Percentiles rank a stretch among this genome's conserved stretches.
Evolutionary conservation across 108 stramenopile species (phyloP).

Genomic region (Nannochloropsis salina): DNA sequence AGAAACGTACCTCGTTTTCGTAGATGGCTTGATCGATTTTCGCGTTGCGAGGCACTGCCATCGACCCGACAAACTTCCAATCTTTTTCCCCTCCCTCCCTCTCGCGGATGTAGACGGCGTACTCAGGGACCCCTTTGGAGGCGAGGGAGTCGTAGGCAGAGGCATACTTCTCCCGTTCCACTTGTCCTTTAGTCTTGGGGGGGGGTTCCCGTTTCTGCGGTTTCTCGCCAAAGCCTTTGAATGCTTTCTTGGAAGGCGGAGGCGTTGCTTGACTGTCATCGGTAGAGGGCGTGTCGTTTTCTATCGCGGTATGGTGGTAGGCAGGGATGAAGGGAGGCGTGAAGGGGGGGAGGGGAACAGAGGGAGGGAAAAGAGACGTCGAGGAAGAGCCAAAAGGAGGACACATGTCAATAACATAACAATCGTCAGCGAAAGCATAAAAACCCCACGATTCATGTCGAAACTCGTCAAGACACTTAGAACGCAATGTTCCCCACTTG

Average conservation of each 20-base stretch:
- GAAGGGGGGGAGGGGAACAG: background rate
- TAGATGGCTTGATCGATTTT: background rate
- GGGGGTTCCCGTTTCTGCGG: background rate
- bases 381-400: no score
- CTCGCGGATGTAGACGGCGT: background rate
- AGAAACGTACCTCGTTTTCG: background rate
- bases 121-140: background rate
- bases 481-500: no score
- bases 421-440: no score
- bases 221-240: background rate
- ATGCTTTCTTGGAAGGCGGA: background rate
- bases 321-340: background rate
- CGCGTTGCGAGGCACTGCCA: background rate
- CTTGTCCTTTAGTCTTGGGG: background rate
- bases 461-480: no score
- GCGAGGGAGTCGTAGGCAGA: background rate
- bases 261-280: background rate
- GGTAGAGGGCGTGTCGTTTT: background rate
- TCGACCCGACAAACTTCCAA: background rate
- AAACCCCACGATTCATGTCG: no score
- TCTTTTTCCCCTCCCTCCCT: background rate
- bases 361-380: no score
- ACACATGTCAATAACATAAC: no score
- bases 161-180: background rate
- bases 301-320: background rate